Conservation (phyloP, 2,329 filamentous ascomycete species). For the Nakataea oryzae region DNA sequence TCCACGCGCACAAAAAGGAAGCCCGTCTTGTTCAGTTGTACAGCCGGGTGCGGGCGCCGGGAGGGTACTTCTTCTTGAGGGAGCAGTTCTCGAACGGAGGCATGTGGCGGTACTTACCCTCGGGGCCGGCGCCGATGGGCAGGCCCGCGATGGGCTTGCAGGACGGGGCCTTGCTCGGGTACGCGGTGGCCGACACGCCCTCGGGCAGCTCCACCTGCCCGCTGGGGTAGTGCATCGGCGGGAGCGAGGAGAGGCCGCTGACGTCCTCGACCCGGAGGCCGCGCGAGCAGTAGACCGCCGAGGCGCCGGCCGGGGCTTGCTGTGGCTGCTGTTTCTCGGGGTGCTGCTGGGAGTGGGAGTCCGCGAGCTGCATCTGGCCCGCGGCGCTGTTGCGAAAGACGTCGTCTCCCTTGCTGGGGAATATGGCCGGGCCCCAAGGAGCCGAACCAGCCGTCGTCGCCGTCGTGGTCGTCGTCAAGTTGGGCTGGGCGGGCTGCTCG, state of each 20-base stretch:
- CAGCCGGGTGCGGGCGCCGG: background rate
- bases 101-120: conserved; percentile 15
- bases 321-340: background rate
- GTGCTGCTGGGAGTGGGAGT: background rate
- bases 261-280: background rate
- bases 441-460: too few species aligned
- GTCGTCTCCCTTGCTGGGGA: background rate
- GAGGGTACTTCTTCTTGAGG: background rate
- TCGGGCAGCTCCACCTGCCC: background rate
- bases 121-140: conserved; percentile 30
- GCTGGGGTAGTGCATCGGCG: background rate
- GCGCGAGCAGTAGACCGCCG: background rate
- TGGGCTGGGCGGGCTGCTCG: background rate
- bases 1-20: too few species aligned
- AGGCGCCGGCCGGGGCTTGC: background rate
- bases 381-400: background rate
- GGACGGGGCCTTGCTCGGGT: background rate
- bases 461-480: too few species aligned
- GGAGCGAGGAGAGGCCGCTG: background rate
- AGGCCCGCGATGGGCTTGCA: conserved; percentile 20
- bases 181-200: background rate
- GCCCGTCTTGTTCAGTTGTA: background rate
- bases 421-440: background rate
- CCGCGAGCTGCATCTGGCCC: background rate
- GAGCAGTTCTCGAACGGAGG: conserved; percentile 4